Conservation (phyloP, 2,329 filamentous ascomycete species). For the Cryphonectria parasitica region DNA sequence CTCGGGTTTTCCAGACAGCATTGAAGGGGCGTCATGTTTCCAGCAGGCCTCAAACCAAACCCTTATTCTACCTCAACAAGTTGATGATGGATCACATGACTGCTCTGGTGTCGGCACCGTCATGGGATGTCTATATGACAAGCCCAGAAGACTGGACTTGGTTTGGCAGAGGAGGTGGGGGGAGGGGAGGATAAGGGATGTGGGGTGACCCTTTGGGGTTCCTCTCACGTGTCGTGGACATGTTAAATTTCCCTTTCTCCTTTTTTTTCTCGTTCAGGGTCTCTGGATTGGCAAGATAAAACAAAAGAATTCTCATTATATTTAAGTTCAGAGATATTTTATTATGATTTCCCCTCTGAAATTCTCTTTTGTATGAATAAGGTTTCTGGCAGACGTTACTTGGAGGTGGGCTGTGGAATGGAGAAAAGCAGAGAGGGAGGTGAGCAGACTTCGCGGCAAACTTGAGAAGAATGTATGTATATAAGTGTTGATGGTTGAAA, state of each 20-base stretch:
- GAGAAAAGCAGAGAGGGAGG: not conserved
- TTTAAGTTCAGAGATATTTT: conserved; percentile 7
- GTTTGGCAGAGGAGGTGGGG: not conserved
- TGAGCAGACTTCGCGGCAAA: too few relatives aligned
- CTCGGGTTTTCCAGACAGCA: conserved; percentile 13
- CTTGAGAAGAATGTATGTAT: not conserved
- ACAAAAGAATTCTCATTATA: conserved; percentile 15
- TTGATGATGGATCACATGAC: conserved; percentile 14
- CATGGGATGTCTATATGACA: conserved; percentile 2
- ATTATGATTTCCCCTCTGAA: conserved; percentile 5
- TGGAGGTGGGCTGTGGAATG: not conserved
- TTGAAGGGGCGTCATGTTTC: conserved; percentile 10
- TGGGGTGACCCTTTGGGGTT: not conserved
- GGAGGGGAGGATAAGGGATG: conserved; percentile 4
- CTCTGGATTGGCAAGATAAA: conserved; percentile 29
- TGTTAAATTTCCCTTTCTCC: conserved; percentile 12
- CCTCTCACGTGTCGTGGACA: conserved; percentile 5
- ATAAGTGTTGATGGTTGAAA: not conserved
- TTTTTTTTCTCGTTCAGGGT: conserved; percentile 14
- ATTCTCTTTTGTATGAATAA: not conserved
- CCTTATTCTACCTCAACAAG: not conserved
- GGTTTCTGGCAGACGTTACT: not conserved
- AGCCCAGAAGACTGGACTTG: not conserved
- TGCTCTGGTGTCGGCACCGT: not conserved
- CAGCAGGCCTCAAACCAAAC: not conserved